Percentiles rank a stretch among this genome's conserved stretches.
Evolutionary conservation across 1,139 yeast genomes (phyloP).

Genomic region (Suhomyces bolitotheri): DNA sequence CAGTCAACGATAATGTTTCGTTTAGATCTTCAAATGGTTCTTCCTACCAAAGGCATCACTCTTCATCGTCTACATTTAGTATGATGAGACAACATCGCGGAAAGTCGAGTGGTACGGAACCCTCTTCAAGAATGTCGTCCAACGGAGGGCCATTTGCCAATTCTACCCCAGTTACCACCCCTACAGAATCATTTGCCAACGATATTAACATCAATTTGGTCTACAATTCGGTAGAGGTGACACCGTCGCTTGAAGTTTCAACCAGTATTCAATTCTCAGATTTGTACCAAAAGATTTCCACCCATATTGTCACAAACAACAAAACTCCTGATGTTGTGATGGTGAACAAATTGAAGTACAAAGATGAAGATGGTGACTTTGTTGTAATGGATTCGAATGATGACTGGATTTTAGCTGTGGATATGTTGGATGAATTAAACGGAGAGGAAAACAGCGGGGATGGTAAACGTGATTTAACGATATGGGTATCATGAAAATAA

Average conservation of each 20-base stretch:
- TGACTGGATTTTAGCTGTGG: slow-evolving; percentile 60
- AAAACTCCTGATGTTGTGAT: slow-evolving; percentile 36
- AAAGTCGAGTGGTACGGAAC: slow-evolving; percentile 22
- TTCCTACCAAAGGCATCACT: slow-evolving; percentile 41
- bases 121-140: slow-evolving; percentile 14
- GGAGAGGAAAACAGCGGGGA: slow-evolving; percentile 26
- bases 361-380: slow-evolving; percentile 95
- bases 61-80: slow-evolving; percentile 47
- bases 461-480: slow-evolving; percentile 31
- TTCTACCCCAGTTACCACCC: slow-evolving; percentile 9
- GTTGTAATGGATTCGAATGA: slow-evolving; percentile 86
- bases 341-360: slow-evolving; percentile 65
- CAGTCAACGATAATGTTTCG: slow-evolving; percentile 19
- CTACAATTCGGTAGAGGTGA: slow-evolving; percentile 44
- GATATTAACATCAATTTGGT: slow-evolving; percentile 49
- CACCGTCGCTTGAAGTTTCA: slow-evolving; percentile 41
- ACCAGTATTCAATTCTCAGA: slow-evolving; percentile 47
- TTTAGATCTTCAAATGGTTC: slow-evolving; percentile 35
- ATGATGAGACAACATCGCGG: slow-evolving; percentile 44
- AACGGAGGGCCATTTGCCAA: slow-evolving; percentile 10
- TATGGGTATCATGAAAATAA: slow-evolving; percentile 37
- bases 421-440: slow-evolving; percentile 48
- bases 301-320: slow-evolving; percentile 34
- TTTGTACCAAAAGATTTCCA: slow-evolving; percentile 43
- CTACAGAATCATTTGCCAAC: slow-evolving; percentile 12